These are phyloP conservation scores for Mortierella sp. DNA, from an alignment of 371 early-diverging fungal species.

Conservation along the genomic window DNA sequence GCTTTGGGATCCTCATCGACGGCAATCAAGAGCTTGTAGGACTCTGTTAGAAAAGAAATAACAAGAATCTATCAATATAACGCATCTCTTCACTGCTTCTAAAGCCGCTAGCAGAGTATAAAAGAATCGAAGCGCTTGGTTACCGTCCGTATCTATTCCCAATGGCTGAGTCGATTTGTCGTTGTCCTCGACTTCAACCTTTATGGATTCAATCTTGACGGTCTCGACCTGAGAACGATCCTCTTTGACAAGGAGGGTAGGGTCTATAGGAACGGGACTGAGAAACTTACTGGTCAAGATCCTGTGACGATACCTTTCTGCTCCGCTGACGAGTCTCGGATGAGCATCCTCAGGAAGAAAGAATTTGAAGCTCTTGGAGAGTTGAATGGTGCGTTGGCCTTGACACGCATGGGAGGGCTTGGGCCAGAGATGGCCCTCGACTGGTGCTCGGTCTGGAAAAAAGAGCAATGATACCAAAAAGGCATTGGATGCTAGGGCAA, in stretches of 20 bases:
- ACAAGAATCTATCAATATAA: background rate
- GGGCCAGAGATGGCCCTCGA: slow-evolving; percentile 31
- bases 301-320: slow-evolving; percentile 18
- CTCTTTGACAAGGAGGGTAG: slow-evolving; percentile 5
- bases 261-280: slow-evolving; percentile 32
- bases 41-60: slow-evolving; percentile 15
- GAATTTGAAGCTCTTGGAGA: slow-evolving; percentile 18
- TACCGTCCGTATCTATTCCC: slow-evolving; percentile 39
- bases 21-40: slow-evolving; percentile 23
- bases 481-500: slow-evolving; percentile 50
- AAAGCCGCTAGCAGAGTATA: too few relatives aligned
- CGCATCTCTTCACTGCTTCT: background rate
- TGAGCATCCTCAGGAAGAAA: slow-evolving; percentile 24
- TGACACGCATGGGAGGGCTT: slow-evolving; percentile 26
- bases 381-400: slow-evolving; percentile 29
- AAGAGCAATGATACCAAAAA: slow-evolving; percentile 46
- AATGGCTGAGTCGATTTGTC: background rate
- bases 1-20: slow-evolving; percentile 11
- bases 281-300: slow-evolving; percentile 29
- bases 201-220: slow-evolving; percentile 2
- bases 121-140: background rate
- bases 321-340: slow-evolving; percentile 14
- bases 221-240: slow-evolving; percentile 18
- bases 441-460: slow-evolving; percentile 29
- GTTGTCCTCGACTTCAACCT: slow-evolving; percentile 20